Conservation (phyloP, 345 rosid genomes). For the Geranium rotundifolium region DNA sequence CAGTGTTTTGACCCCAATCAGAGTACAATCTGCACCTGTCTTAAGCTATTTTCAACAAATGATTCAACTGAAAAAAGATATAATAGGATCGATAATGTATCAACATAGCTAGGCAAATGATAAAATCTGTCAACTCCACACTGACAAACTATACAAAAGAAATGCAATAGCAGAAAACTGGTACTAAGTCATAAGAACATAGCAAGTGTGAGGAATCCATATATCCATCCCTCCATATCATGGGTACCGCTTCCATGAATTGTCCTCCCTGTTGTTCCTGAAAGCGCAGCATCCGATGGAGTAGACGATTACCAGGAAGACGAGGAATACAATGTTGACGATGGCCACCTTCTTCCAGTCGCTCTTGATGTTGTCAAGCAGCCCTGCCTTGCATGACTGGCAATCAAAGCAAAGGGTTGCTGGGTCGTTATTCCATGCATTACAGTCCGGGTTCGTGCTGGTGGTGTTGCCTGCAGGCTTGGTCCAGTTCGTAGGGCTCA, state of each 20-base stretch:
- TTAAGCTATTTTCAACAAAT: too few relatives aligned
- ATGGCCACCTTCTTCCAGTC: conserved; percentile 74
- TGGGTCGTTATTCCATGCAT: conserved; percentile 29
- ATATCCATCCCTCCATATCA: too few relatives aligned
- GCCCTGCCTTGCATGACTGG: conserved; percentile 81
- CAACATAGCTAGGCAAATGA: too few relatives aligned
- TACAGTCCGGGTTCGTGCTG: conserved; percentile 46
- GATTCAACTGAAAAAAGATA: too few relatives aligned
- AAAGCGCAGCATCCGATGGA: conserved; percentile 78
- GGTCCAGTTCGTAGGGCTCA: conserved; percentile 54
- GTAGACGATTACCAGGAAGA: conserved; percentile 55
- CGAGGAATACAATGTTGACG: conserved; percentile 54
- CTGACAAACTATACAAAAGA: too few relatives aligned
- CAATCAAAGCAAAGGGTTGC: conserved; percentile 55
- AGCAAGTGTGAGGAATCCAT: too few relatives aligned
- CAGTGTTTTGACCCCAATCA: too few relatives aligned
- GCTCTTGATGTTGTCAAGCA: conserved; percentile 53
- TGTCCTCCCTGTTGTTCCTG: conserved; percentile 61
- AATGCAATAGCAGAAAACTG: too few relatives aligned
- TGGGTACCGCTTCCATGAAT: conserved; percentile 1
- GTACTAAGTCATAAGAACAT: too few relatives aligned
- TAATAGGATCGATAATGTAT: too few relatives aligned
- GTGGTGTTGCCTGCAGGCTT: conserved; percentile 1
- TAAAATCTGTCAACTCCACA: too few relatives aligned
- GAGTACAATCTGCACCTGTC: too few relatives aligned